Evolutionary conservation across 495 filamentous ascomycete genomes (phyloP).

Genomic region (Penicillium flavigenum): DNA sequence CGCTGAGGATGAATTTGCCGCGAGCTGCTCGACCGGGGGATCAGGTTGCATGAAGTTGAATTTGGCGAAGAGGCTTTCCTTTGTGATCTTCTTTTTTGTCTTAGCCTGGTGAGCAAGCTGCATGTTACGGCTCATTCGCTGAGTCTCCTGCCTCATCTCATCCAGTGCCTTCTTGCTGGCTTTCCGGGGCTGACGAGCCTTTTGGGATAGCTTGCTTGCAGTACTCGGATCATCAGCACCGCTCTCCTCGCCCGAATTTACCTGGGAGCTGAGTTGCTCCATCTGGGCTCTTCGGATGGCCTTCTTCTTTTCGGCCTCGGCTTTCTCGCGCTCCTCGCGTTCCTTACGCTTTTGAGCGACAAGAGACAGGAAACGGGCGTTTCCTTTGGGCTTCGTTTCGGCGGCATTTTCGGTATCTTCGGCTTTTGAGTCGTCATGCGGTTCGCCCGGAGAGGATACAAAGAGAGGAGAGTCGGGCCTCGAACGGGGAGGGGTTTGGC

Average conservation of each 20-base stretch:
- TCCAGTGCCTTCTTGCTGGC: slow-evolving; percentile 96
- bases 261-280: slow-evolving; percentile 40
- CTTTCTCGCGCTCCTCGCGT: slow-evolving; percentile 61
- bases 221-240: slow-evolving; percentile 58
- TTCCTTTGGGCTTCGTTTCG: slow-evolving; percentile 49
- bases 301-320: slow-evolving; percentile 52
- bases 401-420: slow-evolving; percentile 35
- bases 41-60: slow-evolving; percentile 67
- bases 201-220: slow-evolving; percentile 59
- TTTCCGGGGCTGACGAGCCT: slow-evolving; percentile 70
- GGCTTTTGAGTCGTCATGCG: slow-evolving; percentile 9
- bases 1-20: slow-evolving; percentile 39
- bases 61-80: slow-evolving; percentile 75
- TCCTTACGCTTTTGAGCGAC: slow-evolving; percentile 70
- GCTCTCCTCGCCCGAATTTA: slow-evolving; percentile 35
- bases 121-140: slow-evolving; percentile 83
- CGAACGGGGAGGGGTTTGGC: slow-evolving; percentile 21
- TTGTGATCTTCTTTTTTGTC: slow-evolving; percentile 90
- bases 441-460: slow-evolving; percentile 33
- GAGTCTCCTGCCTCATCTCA: slow-evolving; percentile 90
- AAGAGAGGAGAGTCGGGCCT: slow-evolving; percentile 45
- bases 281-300: slow-evolving; percentile 40
- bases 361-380: slow-evolving; percentile 63
- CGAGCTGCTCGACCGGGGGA: slow-evolving; percentile 21
- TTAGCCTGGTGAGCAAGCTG: slow-evolving; percentile 87